Evolutionary conservation across 202 grass and related monocot species (phyloP), one percentile per base, ranked within the genome.

Genomic region (Alloteropsis angusta): DNA sequence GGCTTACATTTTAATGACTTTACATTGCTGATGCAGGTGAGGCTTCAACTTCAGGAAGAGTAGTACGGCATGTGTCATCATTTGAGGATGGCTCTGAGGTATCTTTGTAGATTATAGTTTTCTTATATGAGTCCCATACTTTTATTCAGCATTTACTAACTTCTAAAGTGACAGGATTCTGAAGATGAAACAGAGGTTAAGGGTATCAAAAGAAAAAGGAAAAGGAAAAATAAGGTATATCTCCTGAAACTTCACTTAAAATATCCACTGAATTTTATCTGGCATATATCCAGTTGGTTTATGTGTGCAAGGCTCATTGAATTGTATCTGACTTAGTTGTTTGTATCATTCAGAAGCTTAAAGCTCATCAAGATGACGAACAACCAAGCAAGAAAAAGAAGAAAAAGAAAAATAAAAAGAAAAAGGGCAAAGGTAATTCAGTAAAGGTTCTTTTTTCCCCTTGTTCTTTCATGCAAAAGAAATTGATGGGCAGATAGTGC

Each of bases 71-170:
- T 86, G 94, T 97, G 62, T 64, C 85, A 60, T 87, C 89, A 75
- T 97, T 97, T 83, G 89, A 75, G 71, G 87, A 90, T 81, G 83
- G 65, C 60, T 82, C 73, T 25, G 87, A 89, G 91, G 95, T 97
- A 84, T 74, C 17, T 60, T 59, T 71, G 15, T n/a, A 52, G 23
- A 74, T 75, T 62, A 74, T 61, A 42, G 30, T 42, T 84, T 81
- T 88, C 14, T 0, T 70, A 12, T 69, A 55, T 18, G n/a, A 39
- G 38, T 3, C 56, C 16, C 30, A 72, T 78, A 42, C 41, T 69
- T 62, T 39, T 28, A 53, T 76, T 35, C 7, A 9, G 67, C 44
- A 34, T 4, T 4, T 63, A n/a, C n/a, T 80, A 56, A 16, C 35
- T 53, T 72, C 10, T 62, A 69, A 73, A 19, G 18, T 77, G 79